A percentile compares a stretch with the other conserved stretches of the same genome.
Conservation (phyloP, 2,329 filamentous ascomycete species). For the Aspergillus tubingensis region DNA sequence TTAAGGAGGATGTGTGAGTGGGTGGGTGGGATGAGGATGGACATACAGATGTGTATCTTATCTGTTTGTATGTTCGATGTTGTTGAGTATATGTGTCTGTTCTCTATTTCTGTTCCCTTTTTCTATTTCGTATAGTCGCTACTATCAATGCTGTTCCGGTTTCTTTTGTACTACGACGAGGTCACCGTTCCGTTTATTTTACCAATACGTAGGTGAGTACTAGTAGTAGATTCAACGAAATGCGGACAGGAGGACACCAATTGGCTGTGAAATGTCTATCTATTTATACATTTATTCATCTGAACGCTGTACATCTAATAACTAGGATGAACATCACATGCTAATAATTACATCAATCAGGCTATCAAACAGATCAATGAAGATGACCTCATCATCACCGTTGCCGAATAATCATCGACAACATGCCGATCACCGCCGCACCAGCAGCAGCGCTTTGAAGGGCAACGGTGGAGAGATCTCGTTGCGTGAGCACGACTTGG, state of each 20-base stretch:
- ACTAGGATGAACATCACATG: not conserved
- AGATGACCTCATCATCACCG: slow-evolving; percentile 30
- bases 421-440: slow-evolving; percentile 59
- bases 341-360: not conserved
- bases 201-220: too few relatives aligned
- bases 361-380: not conserved
- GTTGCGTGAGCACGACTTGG: slow-evolving; percentile 64
- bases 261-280: too few relatives aligned
- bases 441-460: slow-evolving; percentile 68
- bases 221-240: too few relatives aligned
- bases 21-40: not conserved
- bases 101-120: not conserved
- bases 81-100: slow-evolving; percentile 18
- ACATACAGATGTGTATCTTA: not conserved
- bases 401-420: slow-evolving; percentile 54
- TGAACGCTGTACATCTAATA: not conserved
- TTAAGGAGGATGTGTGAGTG: not conserved
- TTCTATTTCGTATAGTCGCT: slow-evolving; percentile 25
- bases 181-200: too few relatives aligned
- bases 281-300: too few relatives aligned
- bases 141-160: slow-evolving; percentile 18
- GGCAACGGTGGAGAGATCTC: slow-evolving; percentile 69
- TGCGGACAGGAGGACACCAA: too few relatives aligned
- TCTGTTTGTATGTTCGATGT: not conserved
- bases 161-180: slow-evolving; percentile 26